Percentiles rank a stretch among this genome's conserved stretches.
These are phyloP conservation scores for Rhizopogon vesiculosus DNA, from an alignment of 768 basidiomycete genomes.

Conservation along the genomic window DNA sequence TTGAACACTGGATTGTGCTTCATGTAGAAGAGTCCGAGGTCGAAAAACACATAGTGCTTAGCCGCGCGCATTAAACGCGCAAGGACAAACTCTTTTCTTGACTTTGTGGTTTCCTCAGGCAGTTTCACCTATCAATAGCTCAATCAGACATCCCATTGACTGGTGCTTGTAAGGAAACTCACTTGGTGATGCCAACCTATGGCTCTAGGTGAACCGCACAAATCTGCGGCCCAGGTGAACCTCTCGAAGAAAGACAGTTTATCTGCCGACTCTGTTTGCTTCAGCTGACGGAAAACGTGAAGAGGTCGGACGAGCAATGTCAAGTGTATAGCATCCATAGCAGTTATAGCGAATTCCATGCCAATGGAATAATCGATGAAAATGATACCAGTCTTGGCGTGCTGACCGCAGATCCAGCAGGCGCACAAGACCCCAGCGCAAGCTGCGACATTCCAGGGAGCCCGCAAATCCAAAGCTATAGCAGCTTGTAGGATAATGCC, in stretches of 20 bases:
- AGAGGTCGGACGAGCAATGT: slow-evolving; percentile 27
- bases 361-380: slow-evolving; percentile 2
- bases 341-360: slow-evolving; percentile 10
- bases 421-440: not conserved
- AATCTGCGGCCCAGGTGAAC: slow-evolving; percentile 25
- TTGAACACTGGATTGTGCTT: slow-evolving; percentile 7
- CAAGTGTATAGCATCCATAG: slow-evolving; percentile 23
- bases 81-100: slow-evolving; percentile 19
- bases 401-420: not conserved
- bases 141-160: not conserved
- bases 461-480: not conserved
- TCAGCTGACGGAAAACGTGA: slow-evolving; percentile 13
- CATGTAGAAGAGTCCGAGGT: slow-evolving; percentile 9
- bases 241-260: slow-evolving; percentile 13
- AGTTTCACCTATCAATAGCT: not conserved
- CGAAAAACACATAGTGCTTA: slow-evolving; percentile 9
- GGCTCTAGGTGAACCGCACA: slow-evolving; percentile 29
- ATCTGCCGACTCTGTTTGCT: slow-evolving; percentile 8
- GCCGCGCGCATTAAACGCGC: slow-evolving; percentile 9
- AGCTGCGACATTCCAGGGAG: not conserved
- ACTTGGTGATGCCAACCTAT: slow-evolving; percentile 33
- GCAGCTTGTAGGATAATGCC: not conserved
- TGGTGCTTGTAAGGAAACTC: slow-evolving; percentile 13
- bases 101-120: slow-evolving; percentile 6
- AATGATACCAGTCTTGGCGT: not conserved